Base-by-base conservation (phyloP, 2,329 filamentous ascomycete genomes). In the Paracoccidioides brasiliensis region DNA sequence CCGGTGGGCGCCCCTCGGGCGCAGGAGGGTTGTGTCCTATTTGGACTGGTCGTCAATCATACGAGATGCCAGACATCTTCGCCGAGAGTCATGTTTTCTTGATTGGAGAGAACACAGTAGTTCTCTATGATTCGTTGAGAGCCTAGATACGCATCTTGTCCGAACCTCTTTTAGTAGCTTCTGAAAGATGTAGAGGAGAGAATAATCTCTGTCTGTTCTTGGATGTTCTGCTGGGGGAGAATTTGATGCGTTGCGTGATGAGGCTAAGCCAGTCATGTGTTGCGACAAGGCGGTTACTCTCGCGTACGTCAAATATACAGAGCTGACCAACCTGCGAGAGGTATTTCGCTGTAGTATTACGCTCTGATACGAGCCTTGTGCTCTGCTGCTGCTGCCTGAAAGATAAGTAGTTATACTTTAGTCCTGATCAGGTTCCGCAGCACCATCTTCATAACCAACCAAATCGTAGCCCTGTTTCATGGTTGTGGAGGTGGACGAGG, bases 311-410 rank as follows among this genome's bases (percentile, higher is more conserved):
- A 22, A 22, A 22, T 22, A 22, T 38, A 38, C 37, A 7, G 4
- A 3, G 5, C 1, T 3, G 8, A 15, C n/a, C 32, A 1, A 6
- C 8, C 9, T 15, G 30, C 2, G 3, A 3, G 30, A 28, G 42
- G 42, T 3, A 28, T 5, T 15, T 40, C 3, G 5, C 6, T 30
- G 37, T 42, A 41, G 41, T 41, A 52, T 52, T 52, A 40, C 49
- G 9, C 14, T 2, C 14, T 9, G 5, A 10, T n/a, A 42, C 37
- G 38, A 52, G 22, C 6, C 49, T n/a, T 14, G 5, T 6, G 10
- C 30, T 22, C 32, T 49, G 49, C 37, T 51, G 49, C 32, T 49
- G 49, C 37, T 51, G 49, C 49, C 37, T 52, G 49, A 52, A 49
- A 12, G 6, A 3, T 12, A n/a, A 41, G 28, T 14, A n/a, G n/a